Conservation (phyloP, 345 rosid species). For the Eucalyptus coolabah region DNA sequence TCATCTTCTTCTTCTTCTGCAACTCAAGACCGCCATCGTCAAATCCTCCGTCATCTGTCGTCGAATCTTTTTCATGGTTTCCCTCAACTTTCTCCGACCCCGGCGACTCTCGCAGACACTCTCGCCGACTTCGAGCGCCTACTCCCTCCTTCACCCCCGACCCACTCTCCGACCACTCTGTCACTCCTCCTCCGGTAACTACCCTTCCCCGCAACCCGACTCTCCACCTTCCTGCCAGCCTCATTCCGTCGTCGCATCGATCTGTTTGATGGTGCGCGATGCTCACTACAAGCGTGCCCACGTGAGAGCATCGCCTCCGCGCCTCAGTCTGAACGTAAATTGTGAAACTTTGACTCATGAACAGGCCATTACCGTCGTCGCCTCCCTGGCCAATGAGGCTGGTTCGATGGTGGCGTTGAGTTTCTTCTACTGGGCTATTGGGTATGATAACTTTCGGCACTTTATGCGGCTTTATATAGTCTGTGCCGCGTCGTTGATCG, state of each 20-base stretch:
- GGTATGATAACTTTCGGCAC: conserved; percentile 42
- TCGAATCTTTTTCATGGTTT: not conserved
- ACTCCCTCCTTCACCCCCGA: not conserved
- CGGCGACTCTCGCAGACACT: not conserved
- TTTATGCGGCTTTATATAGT: conserved; percentile 79
- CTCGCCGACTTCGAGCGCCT: not conserved
- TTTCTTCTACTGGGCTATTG: conserved; percentile 71
- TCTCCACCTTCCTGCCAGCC: conserved; percentile 5
- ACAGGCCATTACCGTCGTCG: conserved; percentile 56
- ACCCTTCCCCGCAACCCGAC: not conserved
- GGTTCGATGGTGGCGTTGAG: conserved; percentile 79
- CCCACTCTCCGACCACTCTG: not conserved
- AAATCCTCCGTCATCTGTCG: rapidly evolving
- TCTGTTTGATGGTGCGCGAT: conserved; percentile 44
- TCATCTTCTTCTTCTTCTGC: too few species aligned
- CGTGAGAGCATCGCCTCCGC: conserved; percentile 15
- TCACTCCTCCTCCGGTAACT: not conserved
- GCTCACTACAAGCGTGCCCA: conserved; percentile 32
- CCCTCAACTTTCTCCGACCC: not conserved
- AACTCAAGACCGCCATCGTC: too few species aligned
- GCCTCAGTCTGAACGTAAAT: conserved; percentile 21
- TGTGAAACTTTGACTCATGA: conserved; percentile 53
- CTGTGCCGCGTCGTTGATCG: conserved; percentile 39
- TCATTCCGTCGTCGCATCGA: conserved; percentile 33
- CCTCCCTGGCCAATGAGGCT: conserved; percentile 61